A percentile compares a stretch with the other conserved stretches of the same genome.
These are phyloP conservation scores for Tetrapisispora arboricola DNA, from an alignment of 805 yeast species.

Conservation along the genomic window DNA sequence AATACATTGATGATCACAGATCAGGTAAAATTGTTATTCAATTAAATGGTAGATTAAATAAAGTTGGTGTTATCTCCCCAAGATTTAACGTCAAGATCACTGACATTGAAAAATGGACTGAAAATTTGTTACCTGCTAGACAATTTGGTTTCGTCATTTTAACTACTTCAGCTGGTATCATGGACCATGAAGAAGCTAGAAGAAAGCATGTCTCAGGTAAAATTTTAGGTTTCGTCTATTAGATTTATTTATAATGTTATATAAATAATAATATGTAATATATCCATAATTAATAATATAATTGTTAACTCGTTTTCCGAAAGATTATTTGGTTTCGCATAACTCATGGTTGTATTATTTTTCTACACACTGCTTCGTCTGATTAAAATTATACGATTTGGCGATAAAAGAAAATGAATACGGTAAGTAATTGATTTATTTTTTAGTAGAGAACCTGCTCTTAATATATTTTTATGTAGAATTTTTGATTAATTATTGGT, in stretches of 20 bases:
- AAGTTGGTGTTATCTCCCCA: constrained; percentile 98
- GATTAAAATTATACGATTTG: too few relatives aligned
- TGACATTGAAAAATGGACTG: constrained; percentile 97
- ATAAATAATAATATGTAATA: neutral
- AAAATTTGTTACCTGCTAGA: constrained; percentile 95
- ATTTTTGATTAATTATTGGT: too few relatives aligned
- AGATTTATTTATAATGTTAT: constrained; percentile 20
- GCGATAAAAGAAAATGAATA: neutral
- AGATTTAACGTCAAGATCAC: constrained; percentile 92
- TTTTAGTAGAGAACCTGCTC: neutral
- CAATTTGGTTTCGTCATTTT: constrained; percentile 96
- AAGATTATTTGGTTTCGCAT: too few relatives aligned
- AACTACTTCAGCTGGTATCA: constrained; percentile 98
- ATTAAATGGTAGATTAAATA: constrained; percentile 95
- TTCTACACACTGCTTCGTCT: too few relatives aligned
- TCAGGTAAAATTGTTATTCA: constrained; percentile 95
- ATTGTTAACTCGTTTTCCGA: too few relatives aligned
- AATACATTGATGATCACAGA: constrained; percentile 97
- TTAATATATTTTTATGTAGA: too few relatives aligned
- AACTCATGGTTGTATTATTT: too few relatives aligned
- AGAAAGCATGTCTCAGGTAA: constrained; percentile 99
- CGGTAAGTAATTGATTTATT: neutral
- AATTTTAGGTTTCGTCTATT: constrained; percentile 95
- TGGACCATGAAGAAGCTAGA: constrained; percentile 99
- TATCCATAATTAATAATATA: neutral